Conservation (phyloP, 2,329 filamentous ascomycete genomes). For the Diaporthe ilicicola region DNA sequence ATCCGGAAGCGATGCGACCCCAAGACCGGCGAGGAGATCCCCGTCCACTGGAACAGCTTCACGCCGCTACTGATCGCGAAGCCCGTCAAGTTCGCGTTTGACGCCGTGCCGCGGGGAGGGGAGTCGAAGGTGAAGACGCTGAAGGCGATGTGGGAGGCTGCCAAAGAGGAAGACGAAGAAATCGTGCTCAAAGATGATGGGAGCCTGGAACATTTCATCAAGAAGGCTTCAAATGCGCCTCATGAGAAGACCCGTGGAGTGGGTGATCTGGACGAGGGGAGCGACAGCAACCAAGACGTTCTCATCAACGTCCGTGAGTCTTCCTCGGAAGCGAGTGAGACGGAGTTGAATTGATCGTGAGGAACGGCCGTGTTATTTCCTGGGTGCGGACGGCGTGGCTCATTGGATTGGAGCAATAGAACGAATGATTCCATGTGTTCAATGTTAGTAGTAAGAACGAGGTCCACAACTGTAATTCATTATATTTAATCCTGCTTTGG, state of each 20-base stretch:
- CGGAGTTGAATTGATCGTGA: background rate
- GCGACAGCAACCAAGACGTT: constrained; percentile 34
- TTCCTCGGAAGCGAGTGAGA: constrained; percentile 15
- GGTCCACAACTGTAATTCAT: background rate
- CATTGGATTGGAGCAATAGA: background rate
- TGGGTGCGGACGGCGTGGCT: background rate
- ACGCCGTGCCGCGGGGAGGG: constrained; percentile 41
- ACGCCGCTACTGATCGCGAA: constrained; percentile 55
- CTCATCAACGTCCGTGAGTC: constrained; percentile 34
- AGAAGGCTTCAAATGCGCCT: background rate
- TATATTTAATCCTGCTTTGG: background rate
- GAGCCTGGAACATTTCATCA: constrained; percentile 28
- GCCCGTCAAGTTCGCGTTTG: constrained; percentile 49
- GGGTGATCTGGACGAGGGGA: constrained; percentile 26
- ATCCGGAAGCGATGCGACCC: constrained; percentile 43
- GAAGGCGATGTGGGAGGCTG: constrained; percentile 46
- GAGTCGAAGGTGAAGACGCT: constrained; percentile 38
- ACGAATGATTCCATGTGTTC: no score
- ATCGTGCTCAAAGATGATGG: constrained; percentile 34
- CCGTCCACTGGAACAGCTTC: constrained; percentile 54
- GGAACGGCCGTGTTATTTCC: background rate
- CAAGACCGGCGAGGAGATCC: constrained; percentile 37
- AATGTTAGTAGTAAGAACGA: background rate
- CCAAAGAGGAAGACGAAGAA: constrained; percentile 45
- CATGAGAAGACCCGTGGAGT: constrained; percentile 12